Percentiles rank a stretch among this genome's conserved stretches.
phyloP scores from a whole-genome alignment of 1,284 basidiomycete genomes.

The Phlebopus sp. region DNA sequence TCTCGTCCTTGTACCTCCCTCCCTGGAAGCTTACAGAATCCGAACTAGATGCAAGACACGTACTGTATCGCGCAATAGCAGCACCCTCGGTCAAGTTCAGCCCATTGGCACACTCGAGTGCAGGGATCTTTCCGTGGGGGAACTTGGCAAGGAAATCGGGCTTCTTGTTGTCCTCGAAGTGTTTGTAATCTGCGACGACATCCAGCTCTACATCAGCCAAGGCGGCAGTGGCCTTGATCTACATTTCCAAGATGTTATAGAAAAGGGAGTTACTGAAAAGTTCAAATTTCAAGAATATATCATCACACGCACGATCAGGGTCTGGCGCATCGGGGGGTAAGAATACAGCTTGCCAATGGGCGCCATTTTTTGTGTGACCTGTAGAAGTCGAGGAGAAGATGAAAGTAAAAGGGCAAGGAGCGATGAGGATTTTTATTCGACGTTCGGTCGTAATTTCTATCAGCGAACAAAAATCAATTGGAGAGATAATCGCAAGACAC shows the following conservation, averaged over 20 bases:
- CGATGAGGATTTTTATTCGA: slow-evolving; percentile 1
- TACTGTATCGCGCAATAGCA: slow-evolving; percentile 88
- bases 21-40: slow-evolving; percentile 12
- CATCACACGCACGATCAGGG: slow-evolving; percentile 49
- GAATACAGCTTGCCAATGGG: slow-evolving; percentile 64
- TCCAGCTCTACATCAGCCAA: slow-evolving; percentile 70
- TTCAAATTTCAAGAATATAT: background rate
- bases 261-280: background rate
- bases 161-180: slow-evolving; percentile 74
- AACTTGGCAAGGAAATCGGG: slow-evolving; percentile 79
- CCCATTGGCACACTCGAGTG: slow-evolving; percentile 76
- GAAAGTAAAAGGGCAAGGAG: slow-evolving; percentile 6
- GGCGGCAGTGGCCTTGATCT: slow-evolving; percentile 76
- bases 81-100: slow-evolving; percentile 77
- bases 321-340: slow-evolving; percentile 37
- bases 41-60: slow-evolving; percentile 42
- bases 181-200: slow-evolving; percentile 53
- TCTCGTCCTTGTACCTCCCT: slow-evolving; percentile 23
- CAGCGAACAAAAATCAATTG: slow-evolving; percentile 7
- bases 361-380: slow-evolving; percentile 41
- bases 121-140: slow-evolving; percentile 83
- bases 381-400: slow-evolving; percentile 9
- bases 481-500: slow-evolving; percentile 9
- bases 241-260: slow-evolving; percentile 8
- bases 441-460: slow-evolving; percentile 18